phyloP scores from a whole-genome alignment of 345 rosid genomes.

The Alliaria petiolata region DNA sequence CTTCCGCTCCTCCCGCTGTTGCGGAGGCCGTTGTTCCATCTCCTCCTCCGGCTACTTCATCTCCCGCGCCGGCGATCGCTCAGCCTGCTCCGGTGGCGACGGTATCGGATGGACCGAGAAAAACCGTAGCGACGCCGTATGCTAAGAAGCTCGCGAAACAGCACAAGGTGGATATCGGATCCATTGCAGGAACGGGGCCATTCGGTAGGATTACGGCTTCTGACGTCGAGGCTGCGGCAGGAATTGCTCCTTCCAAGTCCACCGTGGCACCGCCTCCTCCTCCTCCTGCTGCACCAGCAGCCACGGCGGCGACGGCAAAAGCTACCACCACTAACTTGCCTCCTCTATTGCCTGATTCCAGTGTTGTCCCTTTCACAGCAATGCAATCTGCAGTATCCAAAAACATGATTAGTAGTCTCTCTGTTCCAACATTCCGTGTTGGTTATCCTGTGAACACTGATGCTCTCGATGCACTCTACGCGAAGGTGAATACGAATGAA shows the following conservation, averaged over 20 bases:
- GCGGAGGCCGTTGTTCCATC: slow-evolving; percentile 35
- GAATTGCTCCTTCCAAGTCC: slow-evolving; percentile 55
- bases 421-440: slow-evolving; percentile 87
- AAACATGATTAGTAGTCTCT: slow-evolving; percentile 84
- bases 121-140: slow-evolving; percentile 63
- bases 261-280: slow-evolving; percentile 26
- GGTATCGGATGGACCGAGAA: slow-evolving; percentile 49
- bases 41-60: slow-evolving; percentile 51
- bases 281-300: slow-evolving; percentile 13
- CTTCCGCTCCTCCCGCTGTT: slow-evolving; percentile 31
- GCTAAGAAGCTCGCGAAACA: slow-evolving; percentile 92
- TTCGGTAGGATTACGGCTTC: slow-evolving; percentile 71
- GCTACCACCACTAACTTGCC: slow-evolving; percentile 29
- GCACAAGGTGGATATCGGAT: slow-evolving; percentile 71
- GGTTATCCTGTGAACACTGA: slow-evolving; percentile 79
- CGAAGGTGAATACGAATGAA: slow-evolving; percentile 49
- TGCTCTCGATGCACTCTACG: slow-evolving; percentile 81
- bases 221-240: slow-evolving; percentile 79
- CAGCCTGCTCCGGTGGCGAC: slow-evolving; percentile 31
- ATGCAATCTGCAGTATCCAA: slow-evolving; percentile 88
- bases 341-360: slow-evolving; percentile 61
- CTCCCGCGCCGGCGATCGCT: slow-evolving; percentile 43
- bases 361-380: slow-evolving; percentile 76
- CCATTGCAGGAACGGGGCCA: slow-evolving; percentile 74
- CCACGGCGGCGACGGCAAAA: slow-evolving; percentile 35